These are phyloP conservation scores for Trametes sp. DNA, from an alignment of 1,284 basidiomycete species.

Conservation along the genomic window DNA sequence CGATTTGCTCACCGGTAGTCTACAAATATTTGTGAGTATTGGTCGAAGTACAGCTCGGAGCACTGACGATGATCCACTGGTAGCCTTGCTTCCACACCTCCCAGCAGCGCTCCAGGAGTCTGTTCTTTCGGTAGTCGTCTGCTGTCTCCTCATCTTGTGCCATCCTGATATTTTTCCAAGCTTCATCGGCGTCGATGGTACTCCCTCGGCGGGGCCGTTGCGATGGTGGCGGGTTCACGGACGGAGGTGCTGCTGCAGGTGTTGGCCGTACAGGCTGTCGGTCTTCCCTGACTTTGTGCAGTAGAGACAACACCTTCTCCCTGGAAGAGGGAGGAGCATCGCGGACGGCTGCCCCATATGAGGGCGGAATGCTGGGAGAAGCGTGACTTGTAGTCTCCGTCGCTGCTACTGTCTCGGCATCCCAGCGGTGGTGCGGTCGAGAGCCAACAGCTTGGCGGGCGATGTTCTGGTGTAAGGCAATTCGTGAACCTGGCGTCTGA, in stretches of 20 bases:
- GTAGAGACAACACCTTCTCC: constrained; percentile 15
- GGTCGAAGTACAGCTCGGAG: constrained; percentile 14
- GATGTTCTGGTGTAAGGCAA: constrained; percentile 24
- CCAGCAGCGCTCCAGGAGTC: constrained; percentile 71
- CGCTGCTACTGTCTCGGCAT: constrained; percentile 47
- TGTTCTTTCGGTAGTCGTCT: constrained; percentile 68
- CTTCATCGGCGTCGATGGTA: constrained; percentile 69
- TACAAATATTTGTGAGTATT: constrained; percentile 37
- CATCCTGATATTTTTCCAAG: constrained; percentile 78
- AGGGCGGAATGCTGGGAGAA: constrained; percentile 58
- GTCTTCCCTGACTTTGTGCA: constrained; percentile 13
- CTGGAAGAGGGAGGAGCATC: constrained; percentile 29
- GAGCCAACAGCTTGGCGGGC: constrained; percentile 29
- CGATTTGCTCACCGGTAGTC: constrained; percentile 71
- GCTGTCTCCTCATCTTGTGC: constrained; percentile 73
- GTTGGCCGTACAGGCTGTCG: constrained; percentile 11
- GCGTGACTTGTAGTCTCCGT: constrained; percentile 44
- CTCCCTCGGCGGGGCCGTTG: constrained; percentile 52
- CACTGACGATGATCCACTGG: constrained; percentile 73
- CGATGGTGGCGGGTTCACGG: constrained; percentile 23
- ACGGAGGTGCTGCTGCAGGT: constrained; percentile 15
- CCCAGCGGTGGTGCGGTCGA: constrained; percentile 43
- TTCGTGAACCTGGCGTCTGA: constrained; percentile 11
- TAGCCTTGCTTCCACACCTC: constrained; percentile 73
- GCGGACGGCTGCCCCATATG: constrained; percentile 54